Base-by-base conservation (phyloP, 805 yeast species). In the Schwanniomyces polymorphus region DNA sequence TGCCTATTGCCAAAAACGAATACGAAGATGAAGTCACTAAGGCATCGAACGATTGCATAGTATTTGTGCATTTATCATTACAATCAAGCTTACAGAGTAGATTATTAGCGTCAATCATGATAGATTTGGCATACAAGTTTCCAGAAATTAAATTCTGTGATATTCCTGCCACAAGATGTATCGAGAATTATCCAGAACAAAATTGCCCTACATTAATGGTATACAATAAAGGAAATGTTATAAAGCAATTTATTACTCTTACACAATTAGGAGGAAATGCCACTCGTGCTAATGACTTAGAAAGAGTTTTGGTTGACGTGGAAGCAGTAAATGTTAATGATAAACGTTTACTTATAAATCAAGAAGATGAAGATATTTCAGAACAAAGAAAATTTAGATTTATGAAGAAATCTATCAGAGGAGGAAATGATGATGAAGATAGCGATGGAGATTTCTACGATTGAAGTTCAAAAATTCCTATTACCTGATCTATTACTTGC, bases 181-280 rank as follows among this genome's bases (percentile, higher is more conserved):
- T 91, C 53, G 98, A 92, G 59, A 84, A 85, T 60, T 94, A 91
- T 64, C 97, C 99, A 1, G 92, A 88, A 23, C 64, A 78, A 27
- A 91, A 89, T 71, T 87, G 96, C 57, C 99, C 99, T 2, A 94
- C 99, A 0, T 70, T 94, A 7, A 75, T 94, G 43, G 80, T 94
- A 0, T 94, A 94, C 65, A 80, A 81, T 59, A 81, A 89, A 46
- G 86, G 85, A 26, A 83, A 88, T 52, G 91, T 95, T 7, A 70
- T 85, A 21, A 86, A 85, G 62, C 97, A 94, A 62, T 80, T 74
- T 57, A 80, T 94, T 9, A 92, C 98, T 0, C 73, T 92, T 59
- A 78, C 86, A 4, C 82, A 85, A 56, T 62, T 94, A 40, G 97
- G 96, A 8, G 99, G 99, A 2, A 86, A 85, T 61, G 82, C 86